Base-by-base conservation (phyloP, 139 green algal species). In the Spirogloea muscicola region DNA sequence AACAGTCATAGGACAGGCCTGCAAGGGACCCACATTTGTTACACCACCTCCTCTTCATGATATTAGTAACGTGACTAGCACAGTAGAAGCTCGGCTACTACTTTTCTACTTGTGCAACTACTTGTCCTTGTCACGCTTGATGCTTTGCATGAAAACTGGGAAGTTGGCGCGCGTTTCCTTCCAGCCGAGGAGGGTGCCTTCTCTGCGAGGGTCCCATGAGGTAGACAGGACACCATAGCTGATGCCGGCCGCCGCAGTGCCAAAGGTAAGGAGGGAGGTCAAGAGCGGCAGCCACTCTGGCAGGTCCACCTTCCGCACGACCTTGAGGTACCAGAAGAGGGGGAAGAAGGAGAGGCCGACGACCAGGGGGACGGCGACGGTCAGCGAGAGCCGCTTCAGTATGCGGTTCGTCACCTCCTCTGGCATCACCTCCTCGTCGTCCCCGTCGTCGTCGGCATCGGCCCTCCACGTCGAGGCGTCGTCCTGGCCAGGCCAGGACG, bases 271-370 rank as follows among this genome's bases (percentile, higher is more conserved):
- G 13, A 34, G 31, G 5, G 72, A 77, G 16, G 58, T 48, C 3
- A 82, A 25, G 10, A 79, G 43, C 36, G 74, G 72, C 31, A 83
- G 33, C 72, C 72, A 83, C 21, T 65, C 57, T 39, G 76, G 76
- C 18, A 83, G 13, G 52, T 83, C 76, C 33, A 83, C 58, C 31
- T 83, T 77, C 61, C 77, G 29, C 10, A 84, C 40, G n/a, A 81
- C 72, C 58, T 83, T 83, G 10, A 83, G 76, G 29, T 77, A 83
- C 38, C 64, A 83, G 43, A 83, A 83, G 39, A 82, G 25, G 4
- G 76, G 76, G 49, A 83, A 83, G 55, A 83, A 83, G 2, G 34
- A 16, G 31, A 83, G 58, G 29, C 74, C 76, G 6, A 82, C 21
- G 31, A 61, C 64, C 25, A 83, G 4, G 1, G 76, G 76, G 0